Evolutionary conservation across 164 flowering plant genomes (phyloP).

Genomic region (Nymphaea colorata): DNA sequence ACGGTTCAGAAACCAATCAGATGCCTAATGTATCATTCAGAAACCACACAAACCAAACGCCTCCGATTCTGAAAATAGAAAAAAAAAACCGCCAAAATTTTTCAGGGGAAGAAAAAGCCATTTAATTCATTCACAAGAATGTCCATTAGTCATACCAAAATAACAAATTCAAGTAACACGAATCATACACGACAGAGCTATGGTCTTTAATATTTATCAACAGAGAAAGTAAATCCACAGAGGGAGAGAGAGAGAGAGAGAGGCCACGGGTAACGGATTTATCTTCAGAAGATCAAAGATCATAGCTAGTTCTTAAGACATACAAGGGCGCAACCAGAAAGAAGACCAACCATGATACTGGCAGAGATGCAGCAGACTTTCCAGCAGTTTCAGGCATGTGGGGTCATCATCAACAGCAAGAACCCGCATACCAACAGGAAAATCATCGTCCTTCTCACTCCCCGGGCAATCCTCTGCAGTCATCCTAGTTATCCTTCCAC

Average conservation of each 20-base stretch:
- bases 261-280: too few relatives aligned
- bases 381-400: conserved; percentile 37
- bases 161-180: too few relatives aligned
- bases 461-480: not conserved
- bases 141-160: too few relatives aligned
- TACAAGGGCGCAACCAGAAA: not conserved
- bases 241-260: too few relatives aligned
- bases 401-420: conserved; percentile 63
- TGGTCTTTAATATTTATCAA: too few relatives aligned
- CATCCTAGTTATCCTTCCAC: not conserved
- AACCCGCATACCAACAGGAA: conserved; percentile 54
- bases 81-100: not conserved
- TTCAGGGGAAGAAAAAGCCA: too few relatives aligned
- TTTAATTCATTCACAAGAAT: too few relatives aligned
- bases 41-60: not conserved
- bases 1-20: not conserved
- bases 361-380: conserved; percentile 40
- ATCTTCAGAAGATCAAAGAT: too few relatives aligned
- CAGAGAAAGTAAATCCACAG: too few relatives aligned
- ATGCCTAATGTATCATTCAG: not conserved
- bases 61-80: not conserved
- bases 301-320: too few relatives aligned
- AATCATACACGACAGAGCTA: too few relatives aligned
- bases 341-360: conserved; percentile 34
- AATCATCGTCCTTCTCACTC: conserved; percentile 16